Base-by-base conservation (phyloP, 2,329 filamentous ascomycete genomes). In the Monilinia vaccinii-corymbosi region DNA sequence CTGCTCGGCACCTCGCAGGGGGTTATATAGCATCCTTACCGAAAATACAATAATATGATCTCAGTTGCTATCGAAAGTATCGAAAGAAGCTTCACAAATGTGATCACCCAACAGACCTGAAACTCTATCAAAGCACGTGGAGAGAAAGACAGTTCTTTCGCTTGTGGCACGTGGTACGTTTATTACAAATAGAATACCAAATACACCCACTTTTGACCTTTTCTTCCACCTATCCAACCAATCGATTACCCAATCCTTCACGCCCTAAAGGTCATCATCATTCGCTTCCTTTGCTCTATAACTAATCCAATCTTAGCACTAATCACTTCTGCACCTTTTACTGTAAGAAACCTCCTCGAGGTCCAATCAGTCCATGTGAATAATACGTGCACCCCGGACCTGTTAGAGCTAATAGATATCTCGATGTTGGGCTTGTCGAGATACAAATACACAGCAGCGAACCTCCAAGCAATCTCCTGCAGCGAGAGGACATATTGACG, bases 231-330 rank as follows among this genome's bases (percentile, higher is more conserved):
- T 23, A 14, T 23, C 8, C 8, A 21, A 44, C 23, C n/a, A 32
- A 32, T 34, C 51, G 13, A 34, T 28, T 6, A 28, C 3, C 51
- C 51, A 55, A 55, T 55, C 51, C 51, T 18, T 9, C n/a, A n/a
- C 44, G 23, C 28, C 44, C 38, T 55, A 55, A 44, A 23, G 38
- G 51, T 55, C 51, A 53, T 44, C 51, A 55, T 44, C 32, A 55
- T 44, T 32, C 40, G 23, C 13, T 23, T 44, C 38, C 45, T 25
- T 34, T 55, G 51, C 51, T 34, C 28, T 34, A 55, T 55, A 38
- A 55, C 51, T 44, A 55, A 44, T 44, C 45, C 28, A 55, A 55
- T 44, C 18, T 32, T 44, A 44, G 28, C 38, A 44, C 25, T 44
- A 44, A 31, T 44, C n/a, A 51, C 36, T 34, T 40, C 40, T n/a